phyloP scores from a whole-genome alignment of 768 basidiomycete genomes.

The Trametes villosa region DNA sequence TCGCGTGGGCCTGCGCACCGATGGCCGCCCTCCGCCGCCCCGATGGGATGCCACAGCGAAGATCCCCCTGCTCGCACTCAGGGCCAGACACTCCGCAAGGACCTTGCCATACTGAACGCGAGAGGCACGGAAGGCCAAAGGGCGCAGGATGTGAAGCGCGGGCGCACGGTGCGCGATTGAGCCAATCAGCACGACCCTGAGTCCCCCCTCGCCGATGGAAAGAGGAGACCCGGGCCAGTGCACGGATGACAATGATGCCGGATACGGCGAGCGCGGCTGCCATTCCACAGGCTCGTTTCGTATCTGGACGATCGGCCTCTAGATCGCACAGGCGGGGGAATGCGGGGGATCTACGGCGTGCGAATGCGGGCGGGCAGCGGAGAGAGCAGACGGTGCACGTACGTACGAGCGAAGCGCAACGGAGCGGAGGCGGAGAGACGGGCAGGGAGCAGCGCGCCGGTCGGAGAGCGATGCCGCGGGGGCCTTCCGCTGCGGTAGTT shows the following conservation, averaged over 20 bases:
- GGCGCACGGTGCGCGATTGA: conserved; percentile 1
- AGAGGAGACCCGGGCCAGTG: conserved; percentile 4
- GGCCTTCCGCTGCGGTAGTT: not conserved
- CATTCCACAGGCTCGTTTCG: conserved; percentile 3
- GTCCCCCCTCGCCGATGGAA: conserved; percentile 12
- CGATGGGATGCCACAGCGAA: not conserved
- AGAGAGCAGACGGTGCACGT: not conserved
- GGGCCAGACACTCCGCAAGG: not conserved
- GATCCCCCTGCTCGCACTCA: conserved; percentile 5
- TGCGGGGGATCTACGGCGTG: conserved; percentile 20
- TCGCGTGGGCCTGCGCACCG: not conserved
- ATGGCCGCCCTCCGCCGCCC: conserved; percentile 2
- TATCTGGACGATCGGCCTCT: conserved; percentile 12
- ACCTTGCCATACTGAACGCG: not conserved
- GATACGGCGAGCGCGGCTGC: conserved; percentile 4
- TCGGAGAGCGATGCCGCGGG: not conserved
- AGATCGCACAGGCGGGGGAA: conserved; percentile 4
- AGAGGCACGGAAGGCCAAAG: not conserved
- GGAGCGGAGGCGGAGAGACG: not conserved
- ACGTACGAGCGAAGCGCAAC: not conserved
- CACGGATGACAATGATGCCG: conserved; percentile 7
- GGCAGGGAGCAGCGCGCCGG: not conserved
- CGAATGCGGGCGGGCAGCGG: conserved; percentile 2
- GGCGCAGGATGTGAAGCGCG: not conserved
- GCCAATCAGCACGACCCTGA: conserved; percentile 24